These are phyloP conservation scores for Sphaerobolus stellatus DNA, from an alignment of 1,284 basidiomycete genomes.

Conservation along the genomic window DNA sequence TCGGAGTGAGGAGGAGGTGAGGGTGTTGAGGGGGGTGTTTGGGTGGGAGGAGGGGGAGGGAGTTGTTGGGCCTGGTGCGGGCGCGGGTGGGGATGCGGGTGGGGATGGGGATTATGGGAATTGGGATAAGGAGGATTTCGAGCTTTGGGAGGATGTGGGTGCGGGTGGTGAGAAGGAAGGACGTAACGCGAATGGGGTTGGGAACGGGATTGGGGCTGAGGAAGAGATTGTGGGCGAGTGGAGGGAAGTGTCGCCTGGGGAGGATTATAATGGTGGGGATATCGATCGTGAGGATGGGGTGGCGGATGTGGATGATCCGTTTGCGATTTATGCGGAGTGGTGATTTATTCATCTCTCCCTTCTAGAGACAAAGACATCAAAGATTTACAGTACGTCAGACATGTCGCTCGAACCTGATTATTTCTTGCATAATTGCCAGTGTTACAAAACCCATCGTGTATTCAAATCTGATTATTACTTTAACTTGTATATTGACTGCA, in stretches of 20 bases:
- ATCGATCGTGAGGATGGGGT: too few species aligned
- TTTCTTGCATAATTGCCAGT: too few species aligned
- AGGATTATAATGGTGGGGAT: neutral
- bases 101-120: slow-evolving; percentile 1
- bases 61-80: too few species aligned
- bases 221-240: slow-evolving; percentile 13
- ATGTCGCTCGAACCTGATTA: too few species aligned
- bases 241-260: slow-evolving; percentile 5
- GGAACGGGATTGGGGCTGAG: too few species aligned
- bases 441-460: too few species aligned
- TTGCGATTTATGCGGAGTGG: slow-evolving; percentile 4
- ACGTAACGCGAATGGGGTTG: slow-evolving; percentile 10
- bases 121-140: slow-evolving; percentile 12
- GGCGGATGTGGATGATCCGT: neutral
- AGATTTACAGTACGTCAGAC: too few species aligned
- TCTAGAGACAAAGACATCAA: too few species aligned
- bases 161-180: neutral
- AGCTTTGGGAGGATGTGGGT: slow-evolving; percentile 11
- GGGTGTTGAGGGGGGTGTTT: slow-evolving; percentile 30
- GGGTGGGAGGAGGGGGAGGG: slow-evolving; percentile 30
- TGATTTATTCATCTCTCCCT: too few species aligned
- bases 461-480: too few species aligned
- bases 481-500: too few species aligned
- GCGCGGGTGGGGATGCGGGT: too few species aligned
- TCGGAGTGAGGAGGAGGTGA: slow-evolving; percentile 43